phyloP scores from a whole-genome alignment of 495 filamentous ascomycete genomes.

The Aspergillus homomorphus region DNA sequence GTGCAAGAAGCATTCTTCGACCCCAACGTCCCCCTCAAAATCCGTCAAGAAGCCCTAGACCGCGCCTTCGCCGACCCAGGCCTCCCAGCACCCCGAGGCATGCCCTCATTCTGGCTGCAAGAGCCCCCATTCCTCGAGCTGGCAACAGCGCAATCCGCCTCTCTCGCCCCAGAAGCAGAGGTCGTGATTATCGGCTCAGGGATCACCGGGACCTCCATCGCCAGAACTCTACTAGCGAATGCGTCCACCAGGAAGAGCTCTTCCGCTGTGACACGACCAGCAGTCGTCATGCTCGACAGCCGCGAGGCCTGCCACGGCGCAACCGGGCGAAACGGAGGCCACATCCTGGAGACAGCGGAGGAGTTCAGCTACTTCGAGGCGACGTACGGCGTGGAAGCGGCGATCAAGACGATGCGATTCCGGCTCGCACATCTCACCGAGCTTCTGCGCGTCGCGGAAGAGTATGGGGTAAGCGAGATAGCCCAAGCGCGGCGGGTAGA shows the following conservation, averaged over 20 bases:
- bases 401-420: slow-evolving; percentile 28
- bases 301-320: slow-evolving; percentile 77
- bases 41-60: slow-evolving; percentile 25
- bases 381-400: slow-evolving; percentile 22
- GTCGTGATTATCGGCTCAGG: slow-evolving; percentile 71
- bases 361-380: slow-evolving; percentile 28
- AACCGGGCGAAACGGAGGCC: slow-evolving; percentile 60
- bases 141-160: slow-evolving; percentile 56
- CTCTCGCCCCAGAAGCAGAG: slow-evolving; percentile 56
- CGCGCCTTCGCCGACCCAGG: slow-evolving; percentile 31
- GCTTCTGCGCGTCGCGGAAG: slow-evolving; percentile 28
- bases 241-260: slow-evolving; percentile 22
- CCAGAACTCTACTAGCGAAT: slow-evolving; percentile 50
- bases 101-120: slow-evolving; percentile 71
- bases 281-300: slow-evolving; percentile 73
- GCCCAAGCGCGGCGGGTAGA: slow-evolving; percentile 30
- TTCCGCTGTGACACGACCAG: slow-evolving; percentile 15
- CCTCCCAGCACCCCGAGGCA: slow-evolving; percentile 46
- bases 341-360: slow-evolving; percentile 32
- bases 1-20: slow-evolving; percentile 18
- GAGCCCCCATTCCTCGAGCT: slow-evolving; percentile 47
- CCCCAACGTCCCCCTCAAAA: slow-evolving; percentile 12
- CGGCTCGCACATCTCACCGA: slow-evolving; percentile 32
- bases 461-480: slow-evolving; percentile 26
- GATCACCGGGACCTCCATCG: slow-evolving; percentile 66